Evolutionary conservation across 495 filamentous ascomycete species (phyloP), one percentile per base, ranked within the genome.

Genomic region (Thermothielavioides terrestris): DNA sequence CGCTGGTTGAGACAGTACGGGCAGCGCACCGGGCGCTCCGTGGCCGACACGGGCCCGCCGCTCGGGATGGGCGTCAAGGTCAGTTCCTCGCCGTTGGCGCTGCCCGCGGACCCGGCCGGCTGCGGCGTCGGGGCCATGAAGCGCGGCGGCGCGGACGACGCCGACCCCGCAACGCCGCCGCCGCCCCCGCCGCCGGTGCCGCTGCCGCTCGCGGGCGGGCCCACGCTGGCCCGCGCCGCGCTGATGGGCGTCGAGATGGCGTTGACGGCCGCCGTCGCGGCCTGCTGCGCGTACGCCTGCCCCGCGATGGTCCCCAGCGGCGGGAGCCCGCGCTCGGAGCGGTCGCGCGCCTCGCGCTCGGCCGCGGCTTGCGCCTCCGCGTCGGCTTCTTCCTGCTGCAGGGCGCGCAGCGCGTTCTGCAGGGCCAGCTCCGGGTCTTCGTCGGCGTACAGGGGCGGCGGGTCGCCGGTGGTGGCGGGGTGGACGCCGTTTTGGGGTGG

Each of bases 1-100:
- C 75, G 65, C 61, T 74, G 72, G 50, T 79, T 79, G 20, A 78
- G 63, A 49, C 76, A 79, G 54, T 75, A 79, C 5, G 76, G 76
- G 41, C 76, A 79, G 21, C 74, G 65, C 0, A 79, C 58, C n/a
- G 75, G 73, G 26, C 68, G 62, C 17, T 79, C 75, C 3, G 64
- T 64, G 12, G 61, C 59, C 6, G 68, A 61, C n/a, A 70, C 62
- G 17, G 74, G 65, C 18, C 48, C 57, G n/a, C 61, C 66, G 42
- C 66, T 69, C 3, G 70, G 62, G 53, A 76, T 76, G 14, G 73
- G 73, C n/a, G 73, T 76, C 23, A 76, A 54, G n/a, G 62, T 69
- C 26, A 76, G 58, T 1, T 76, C 70, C 22, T 65, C 68, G 10
- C 52, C 55, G 12, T 11, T 4, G 22, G 27, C 46, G 27, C 26